These are phyloP conservation scores for Penicillium glabrum DNA, from an alignment of 2,329 filamentous ascomycete genomes.

Conservation along the genomic window DNA sequence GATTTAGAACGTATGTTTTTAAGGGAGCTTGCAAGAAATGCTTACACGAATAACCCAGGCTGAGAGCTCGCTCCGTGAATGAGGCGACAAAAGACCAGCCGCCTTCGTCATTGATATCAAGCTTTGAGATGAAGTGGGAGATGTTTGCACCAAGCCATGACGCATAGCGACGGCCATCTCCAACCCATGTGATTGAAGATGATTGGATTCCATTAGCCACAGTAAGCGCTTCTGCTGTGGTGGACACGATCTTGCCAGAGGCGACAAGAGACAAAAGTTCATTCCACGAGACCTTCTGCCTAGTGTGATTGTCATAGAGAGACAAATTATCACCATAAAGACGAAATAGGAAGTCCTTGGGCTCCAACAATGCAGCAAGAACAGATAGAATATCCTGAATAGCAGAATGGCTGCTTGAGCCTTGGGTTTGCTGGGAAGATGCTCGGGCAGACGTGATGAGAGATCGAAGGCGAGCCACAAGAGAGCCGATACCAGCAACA, in stretches of 20 bases:
- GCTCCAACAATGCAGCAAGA: conserved; percentile 43
- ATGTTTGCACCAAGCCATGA: conserved; percentile 72
- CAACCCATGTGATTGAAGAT: conserved; percentile 56
- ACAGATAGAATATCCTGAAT: conserved; percentile 38
- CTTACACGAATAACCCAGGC: conserved; percentile 70
- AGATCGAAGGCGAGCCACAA: conserved; percentile 67
- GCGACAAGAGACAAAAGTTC: conserved; percentile 61
- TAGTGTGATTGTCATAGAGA: conserved; percentile 42
- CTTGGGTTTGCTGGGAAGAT: conserved; percentile 29
- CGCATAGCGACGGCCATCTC: conserved; percentile 64
- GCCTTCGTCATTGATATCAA: conserved; percentile 41
- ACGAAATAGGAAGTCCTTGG: conserved; percentile 40
- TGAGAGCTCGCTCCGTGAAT: conserved; percentile 60
- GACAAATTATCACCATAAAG: conserved; percentile 48
- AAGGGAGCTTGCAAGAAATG: background rate
- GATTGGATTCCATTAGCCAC: conserved; percentile 33
- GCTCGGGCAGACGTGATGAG: conserved; percentile 46
- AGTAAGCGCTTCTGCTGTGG: conserved; percentile 55
- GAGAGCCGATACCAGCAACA: conserved; percentile 74
- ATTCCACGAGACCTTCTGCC: conserved; percentile 60
- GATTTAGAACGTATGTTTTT: conserved; percentile 10
- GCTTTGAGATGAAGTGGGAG: conserved; percentile 38
- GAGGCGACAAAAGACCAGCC: conserved; percentile 40
- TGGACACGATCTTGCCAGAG: conserved; percentile 60
- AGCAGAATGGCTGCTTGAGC: conserved; percentile 33